Conservation (phyloP, 768 basidiomycete species). For the Mrakia blollopis region DNA sequence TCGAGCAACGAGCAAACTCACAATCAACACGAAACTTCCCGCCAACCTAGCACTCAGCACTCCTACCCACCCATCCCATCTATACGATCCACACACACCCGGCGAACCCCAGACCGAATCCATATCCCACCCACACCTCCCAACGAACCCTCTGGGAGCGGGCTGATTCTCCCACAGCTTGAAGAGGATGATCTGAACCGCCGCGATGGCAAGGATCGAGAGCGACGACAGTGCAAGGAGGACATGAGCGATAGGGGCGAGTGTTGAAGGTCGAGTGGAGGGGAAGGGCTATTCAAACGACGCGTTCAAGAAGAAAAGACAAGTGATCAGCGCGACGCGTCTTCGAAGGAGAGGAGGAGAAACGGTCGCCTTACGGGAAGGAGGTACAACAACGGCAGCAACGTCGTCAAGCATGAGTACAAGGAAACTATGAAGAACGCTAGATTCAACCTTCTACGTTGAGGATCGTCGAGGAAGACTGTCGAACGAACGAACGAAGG, state of each 20-base stretch:
- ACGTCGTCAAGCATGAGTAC: neutral
- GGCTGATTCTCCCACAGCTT: constrained; percentile 1
- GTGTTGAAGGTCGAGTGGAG: neutral
- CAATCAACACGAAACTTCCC: constrained; percentile 4
- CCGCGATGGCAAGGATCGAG: constrained; percentile 6
- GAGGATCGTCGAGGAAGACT: constrained; percentile 1
- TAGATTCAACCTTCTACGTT: neutral
- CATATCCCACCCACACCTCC: constrained; percentile 17
- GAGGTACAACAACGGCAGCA: neutral
- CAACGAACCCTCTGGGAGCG: constrained; percentile 5
- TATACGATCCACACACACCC: neutral
- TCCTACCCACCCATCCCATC: constrained; percentile 13
- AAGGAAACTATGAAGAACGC: constrained; percentile 18
- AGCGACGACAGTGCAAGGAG: constrained; percentile 4
- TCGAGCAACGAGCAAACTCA: neutral
- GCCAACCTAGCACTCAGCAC: constrained; percentile 10
- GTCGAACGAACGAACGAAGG: neutral
- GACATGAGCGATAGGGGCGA: neutral
- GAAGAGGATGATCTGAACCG: constrained; percentile 6
- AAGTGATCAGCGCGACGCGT: neutral
- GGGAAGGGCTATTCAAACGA: neutral
- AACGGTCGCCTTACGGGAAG: neutral
- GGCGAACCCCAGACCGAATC: constrained; percentile 5
- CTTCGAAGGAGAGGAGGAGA: neutral
- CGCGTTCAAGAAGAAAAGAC: neutral